phyloP scores from a whole-genome alignment of 345 rosid genomes.

The Euphorbia lathyris region DNA sequence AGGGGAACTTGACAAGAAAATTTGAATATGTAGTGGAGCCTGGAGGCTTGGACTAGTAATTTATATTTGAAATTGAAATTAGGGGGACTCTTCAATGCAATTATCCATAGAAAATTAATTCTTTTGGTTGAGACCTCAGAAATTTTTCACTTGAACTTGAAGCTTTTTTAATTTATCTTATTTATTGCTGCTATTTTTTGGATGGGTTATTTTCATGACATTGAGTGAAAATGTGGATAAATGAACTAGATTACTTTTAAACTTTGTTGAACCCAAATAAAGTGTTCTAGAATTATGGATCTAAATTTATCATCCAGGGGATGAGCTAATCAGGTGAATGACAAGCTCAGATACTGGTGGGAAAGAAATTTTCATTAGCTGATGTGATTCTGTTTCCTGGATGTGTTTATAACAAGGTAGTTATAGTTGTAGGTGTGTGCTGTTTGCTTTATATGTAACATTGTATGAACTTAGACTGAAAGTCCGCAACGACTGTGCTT shows the following conservation, averaged over 20 bases:
- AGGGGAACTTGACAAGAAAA: background rate
- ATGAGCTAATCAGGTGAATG: background rate
- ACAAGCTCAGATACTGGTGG: background rate
- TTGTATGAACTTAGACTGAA: background rate
- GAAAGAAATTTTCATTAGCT: background rate
- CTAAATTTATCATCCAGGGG: too few relatives aligned
- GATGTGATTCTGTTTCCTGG: background rate
- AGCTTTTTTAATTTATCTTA: constrained; percentile 2
- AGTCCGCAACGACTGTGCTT: background rate
- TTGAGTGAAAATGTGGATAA: background rate
- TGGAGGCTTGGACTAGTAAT: background rate
- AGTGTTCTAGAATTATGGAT: background rate
- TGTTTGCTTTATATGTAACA: background rate
- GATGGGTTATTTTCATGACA: background rate
- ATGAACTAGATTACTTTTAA: background rate
- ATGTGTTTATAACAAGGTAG: background rate
- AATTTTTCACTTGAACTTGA: constrained; percentile 6
- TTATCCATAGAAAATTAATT: background rate
- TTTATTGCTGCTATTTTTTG: background rate
- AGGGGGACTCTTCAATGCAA: background rate
- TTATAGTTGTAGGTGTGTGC: background rate
- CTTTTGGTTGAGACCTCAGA: background rate
- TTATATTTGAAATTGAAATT: background rate
- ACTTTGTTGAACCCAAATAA: background rate
- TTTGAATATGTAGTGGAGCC: background rate